Evolutionary conservation across 2,329 filamentous ascomycete species (phyloP).

Genomic region (Colletotrichum tropicicola): DNA sequence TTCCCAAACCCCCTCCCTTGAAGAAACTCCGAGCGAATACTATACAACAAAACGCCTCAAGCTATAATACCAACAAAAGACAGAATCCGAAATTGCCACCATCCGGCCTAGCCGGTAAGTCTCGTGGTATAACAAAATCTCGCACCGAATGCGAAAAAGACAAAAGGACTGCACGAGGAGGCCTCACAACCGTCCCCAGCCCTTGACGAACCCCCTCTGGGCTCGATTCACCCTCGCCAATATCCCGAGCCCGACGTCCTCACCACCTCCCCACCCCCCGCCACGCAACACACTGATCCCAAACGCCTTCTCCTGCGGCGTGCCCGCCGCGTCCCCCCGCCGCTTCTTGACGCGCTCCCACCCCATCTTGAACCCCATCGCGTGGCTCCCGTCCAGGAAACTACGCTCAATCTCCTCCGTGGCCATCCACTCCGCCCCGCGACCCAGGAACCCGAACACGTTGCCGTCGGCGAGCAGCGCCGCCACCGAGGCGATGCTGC

Average conservation of each 20-base stretch:
- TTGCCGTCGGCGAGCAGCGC: slow-evolving; percentile 48
- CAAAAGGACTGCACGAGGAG: too few relatives aligned
- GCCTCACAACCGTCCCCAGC: slow-evolving; percentile 10
- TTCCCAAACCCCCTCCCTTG: background rate
- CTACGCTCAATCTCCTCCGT: slow-evolving; percentile 28
- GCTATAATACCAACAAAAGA: background rate
- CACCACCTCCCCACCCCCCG: slow-evolving; percentile 29
- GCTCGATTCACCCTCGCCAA: slow-evolving; percentile 28
- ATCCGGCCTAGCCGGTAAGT: background rate
- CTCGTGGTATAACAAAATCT: background rate
- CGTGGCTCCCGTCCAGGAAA: slow-evolving; percentile 36
- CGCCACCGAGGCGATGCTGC: slow-evolving; percentile 46
- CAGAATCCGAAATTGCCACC: background rate
- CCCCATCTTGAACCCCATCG: slow-evolving; percentile 36
- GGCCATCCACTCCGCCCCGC: slow-evolving; percentile 38
- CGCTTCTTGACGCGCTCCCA: slow-evolving; percentile 33
- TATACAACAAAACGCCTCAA: background rate
- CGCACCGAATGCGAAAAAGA: background rate
- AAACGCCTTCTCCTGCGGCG: slow-evolving; percentile 19
- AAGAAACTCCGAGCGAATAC: slow-evolving; percentile 10
- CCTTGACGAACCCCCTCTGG: slow-evolving; percentile 27
- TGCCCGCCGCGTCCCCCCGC: slow-evolving; percentile 1
- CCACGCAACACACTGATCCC: slow-evolving; percentile 27
- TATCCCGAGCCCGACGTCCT: slow-evolving; percentile 31
- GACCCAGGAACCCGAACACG: slow-evolving; percentile 38